Percentiles rank a stretch among this genome's conserved stretches.
Conservation (phyloP, 2,329 filamentous ascomycete species). For the Tolypocladium capitatum region DNA sequence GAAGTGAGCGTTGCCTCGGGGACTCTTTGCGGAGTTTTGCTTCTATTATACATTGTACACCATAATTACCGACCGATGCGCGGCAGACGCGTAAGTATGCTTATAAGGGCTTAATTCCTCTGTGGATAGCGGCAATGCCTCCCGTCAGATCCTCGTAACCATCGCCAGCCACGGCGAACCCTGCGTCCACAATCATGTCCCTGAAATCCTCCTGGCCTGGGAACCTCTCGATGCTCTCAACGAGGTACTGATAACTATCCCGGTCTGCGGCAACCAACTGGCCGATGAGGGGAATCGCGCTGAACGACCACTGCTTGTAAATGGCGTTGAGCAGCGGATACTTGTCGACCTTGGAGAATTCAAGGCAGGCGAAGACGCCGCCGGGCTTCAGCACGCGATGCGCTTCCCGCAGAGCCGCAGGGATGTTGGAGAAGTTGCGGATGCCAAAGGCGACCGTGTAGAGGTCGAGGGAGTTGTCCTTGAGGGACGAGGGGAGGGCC, state of each 20-base stretch:
- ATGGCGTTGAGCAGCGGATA: constrained; percentile 66
- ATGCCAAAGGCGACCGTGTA: constrained; percentile 98
- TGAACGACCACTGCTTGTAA: constrained; percentile 94
- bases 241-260: constrained; percentile 95
- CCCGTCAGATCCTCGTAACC: constrained; percentile 86
- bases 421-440: constrained; percentile 90
- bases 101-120: constrained; percentile 70
- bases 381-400: constrained; percentile 84
- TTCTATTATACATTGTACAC: constrained; percentile 8
- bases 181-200: constrained; percentile 69
- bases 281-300: constrained; percentile 86
- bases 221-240: constrained; percentile 93
- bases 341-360: constrained; percentile 76
- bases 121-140: constrained; percentile 91
- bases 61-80: constrained; percentile 1
- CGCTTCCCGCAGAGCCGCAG: constrained; percentile 68
- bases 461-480: constrained; percentile 65
- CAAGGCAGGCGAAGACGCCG: constrained; percentile 89
- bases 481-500: constrained; percentile 47
- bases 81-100: neutral
- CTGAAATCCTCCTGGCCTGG: constrained; percentile 76
- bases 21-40: neutral
- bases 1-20: neutral
- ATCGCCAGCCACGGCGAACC: constrained; percentile 69
- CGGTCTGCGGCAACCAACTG: constrained; percentile 88